phyloP scores from a whole-genome alignment of 2,329 filamentous ascomycete species.

The Colletotrichum lupini region DNA sequence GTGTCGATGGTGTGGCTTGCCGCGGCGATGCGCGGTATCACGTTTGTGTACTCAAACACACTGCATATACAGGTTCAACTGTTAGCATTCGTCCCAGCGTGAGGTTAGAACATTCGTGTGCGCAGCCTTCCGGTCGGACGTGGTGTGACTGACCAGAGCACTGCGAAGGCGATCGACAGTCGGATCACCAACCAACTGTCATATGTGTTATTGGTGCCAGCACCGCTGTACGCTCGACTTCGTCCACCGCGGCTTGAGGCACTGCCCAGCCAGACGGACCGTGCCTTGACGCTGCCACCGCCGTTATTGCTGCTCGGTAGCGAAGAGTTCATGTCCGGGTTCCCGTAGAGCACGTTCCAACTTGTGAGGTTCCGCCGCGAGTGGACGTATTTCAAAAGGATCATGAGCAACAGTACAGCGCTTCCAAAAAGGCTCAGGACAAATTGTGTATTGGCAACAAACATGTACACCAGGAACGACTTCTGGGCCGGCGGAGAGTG shows the following conservation, averaged over 20 bases:
- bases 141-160: constrained; percentile 46
- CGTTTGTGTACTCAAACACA: constrained; percentile 31
- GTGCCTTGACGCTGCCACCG: constrained; percentile 13
- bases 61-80: not conserved
- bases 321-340: constrained; percentile 19
- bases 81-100: too few species aligned
- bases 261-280: constrained; percentile 16
- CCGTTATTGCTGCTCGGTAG: not conserved
- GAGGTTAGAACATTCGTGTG: too few species aligned
- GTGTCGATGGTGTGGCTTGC: constrained; percentile 43
- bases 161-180: constrained; percentile 55
- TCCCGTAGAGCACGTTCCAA: constrained; percentile 47
- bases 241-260: constrained; percentile 14
- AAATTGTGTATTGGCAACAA: constrained; percentile 30
- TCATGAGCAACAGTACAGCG: constrained; percentile 49
- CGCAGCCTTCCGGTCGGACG: too few species aligned
- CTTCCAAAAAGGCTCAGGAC: constrained; percentile 40
- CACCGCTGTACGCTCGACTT: constrained; percentile 30
- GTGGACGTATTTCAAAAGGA: constrained; percentile 53
- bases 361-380: constrained; percentile 45
- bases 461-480: constrained; percentile 22
- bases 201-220: constrained; percentile 48
- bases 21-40: constrained; percentile 46
- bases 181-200: constrained; percentile 57
- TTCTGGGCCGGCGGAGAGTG: not conserved